Conservation (phyloP, 83 land plant species). For the Diphasiastrum complanatum region DNA sequence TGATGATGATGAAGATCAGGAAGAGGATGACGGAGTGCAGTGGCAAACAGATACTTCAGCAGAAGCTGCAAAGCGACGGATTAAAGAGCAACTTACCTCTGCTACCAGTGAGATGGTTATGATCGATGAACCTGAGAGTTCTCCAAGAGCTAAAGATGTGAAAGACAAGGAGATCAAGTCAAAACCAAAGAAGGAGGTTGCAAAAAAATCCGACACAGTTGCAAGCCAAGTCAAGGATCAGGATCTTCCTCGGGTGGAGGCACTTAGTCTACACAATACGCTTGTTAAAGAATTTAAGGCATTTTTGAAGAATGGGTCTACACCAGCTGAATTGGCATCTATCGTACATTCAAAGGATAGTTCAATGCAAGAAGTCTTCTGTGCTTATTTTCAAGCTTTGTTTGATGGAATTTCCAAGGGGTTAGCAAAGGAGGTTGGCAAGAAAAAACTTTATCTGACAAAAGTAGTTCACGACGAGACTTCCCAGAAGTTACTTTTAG, state of each 20-base stretch:
- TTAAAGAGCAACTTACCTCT: conserved; percentile 21
- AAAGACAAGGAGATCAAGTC: conserved; percentile 8
- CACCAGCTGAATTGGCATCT: background rate
- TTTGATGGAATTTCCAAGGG: conserved; percentile 10
- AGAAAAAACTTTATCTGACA: background rate
- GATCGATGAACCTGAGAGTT: conserved; percentile 10
- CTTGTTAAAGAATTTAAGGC: conserved; percentile 8
- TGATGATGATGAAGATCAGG: conserved; percentile 12
- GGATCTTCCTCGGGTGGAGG: background rate
- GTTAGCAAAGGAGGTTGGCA: conserved; percentile 6
- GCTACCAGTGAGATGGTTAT: conserved; percentile 25
- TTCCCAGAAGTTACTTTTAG: conserved; percentile 1
- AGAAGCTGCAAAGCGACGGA: conserved; percentile 21
- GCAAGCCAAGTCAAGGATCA: background rate
- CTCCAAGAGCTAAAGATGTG: conserved; percentile 10
- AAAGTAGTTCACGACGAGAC: background rate
- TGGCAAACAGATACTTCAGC: conserved; percentile 27
- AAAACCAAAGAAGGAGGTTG: conserved; percentile 32
- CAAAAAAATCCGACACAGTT: background rate
- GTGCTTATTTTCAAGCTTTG: conserved; percentile 12
- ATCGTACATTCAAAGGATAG: background rate
- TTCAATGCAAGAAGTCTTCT: conserved; percentile 4
- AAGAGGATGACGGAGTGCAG: conserved; percentile 17
- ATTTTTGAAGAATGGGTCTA: background rate
- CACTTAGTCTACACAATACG: background rate